phyloP scores from a whole-genome alignment of 768 basidiomycete genomes.

The Amanita inopinata region DNA sequence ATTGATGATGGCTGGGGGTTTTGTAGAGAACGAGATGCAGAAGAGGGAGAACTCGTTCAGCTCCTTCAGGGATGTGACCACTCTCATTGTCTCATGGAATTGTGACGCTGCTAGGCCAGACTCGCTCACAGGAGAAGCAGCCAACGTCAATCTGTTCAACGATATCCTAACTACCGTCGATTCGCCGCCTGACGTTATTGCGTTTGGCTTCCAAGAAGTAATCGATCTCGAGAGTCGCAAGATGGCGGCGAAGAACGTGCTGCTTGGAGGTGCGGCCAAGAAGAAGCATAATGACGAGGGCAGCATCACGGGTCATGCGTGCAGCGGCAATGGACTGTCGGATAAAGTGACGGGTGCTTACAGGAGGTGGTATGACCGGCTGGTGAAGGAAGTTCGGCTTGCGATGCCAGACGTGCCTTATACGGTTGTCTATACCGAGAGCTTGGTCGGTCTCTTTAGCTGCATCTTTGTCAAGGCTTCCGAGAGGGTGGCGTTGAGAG shows the following conservation, averaged over 20 bases:
- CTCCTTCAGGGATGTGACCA: slow-evolving; percentile 64
- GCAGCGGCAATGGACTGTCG: slow-evolving; percentile 35
- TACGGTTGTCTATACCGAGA: slow-evolving; percentile 73
- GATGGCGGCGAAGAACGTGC: slow-evolving; percentile 85
- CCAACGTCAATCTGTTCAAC: slow-evolving; percentile 77
- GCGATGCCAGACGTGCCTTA: slow-evolving; percentile 76
- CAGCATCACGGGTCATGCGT: not conserved
- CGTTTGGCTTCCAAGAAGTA: slow-evolving; percentile 93
- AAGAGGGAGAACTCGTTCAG: slow-evolving; percentile 72
- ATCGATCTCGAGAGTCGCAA: slow-evolving; percentile 92
- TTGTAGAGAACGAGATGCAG: slow-evolving; percentile 61
- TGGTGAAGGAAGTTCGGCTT: slow-evolving; percentile 61
- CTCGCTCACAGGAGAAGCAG: slow-evolving; percentile 48
- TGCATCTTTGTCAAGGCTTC: slow-evolving; percentile 65
- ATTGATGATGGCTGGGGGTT: slow-evolving; percentile 1
- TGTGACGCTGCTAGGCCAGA: slow-evolving; percentile 83
- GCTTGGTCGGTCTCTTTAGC: slow-evolving; percentile 81
- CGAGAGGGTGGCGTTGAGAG: slow-evolving; percentile 50
- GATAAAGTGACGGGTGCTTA: slow-evolving; percentile 85
- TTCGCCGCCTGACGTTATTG: slow-evolving; percentile 72
- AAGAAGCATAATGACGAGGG: slow-evolving; percentile 36
- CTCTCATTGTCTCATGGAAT: slow-evolving; percentile 89
- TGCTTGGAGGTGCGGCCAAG: slow-evolving; percentile 56
- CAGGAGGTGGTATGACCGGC: slow-evolving; percentile 79
- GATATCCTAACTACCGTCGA: slow-evolving; percentile 65